Base-by-base conservation (phyloP, 306 rosid species). In the Cyclanthera cordifolia region DNA sequence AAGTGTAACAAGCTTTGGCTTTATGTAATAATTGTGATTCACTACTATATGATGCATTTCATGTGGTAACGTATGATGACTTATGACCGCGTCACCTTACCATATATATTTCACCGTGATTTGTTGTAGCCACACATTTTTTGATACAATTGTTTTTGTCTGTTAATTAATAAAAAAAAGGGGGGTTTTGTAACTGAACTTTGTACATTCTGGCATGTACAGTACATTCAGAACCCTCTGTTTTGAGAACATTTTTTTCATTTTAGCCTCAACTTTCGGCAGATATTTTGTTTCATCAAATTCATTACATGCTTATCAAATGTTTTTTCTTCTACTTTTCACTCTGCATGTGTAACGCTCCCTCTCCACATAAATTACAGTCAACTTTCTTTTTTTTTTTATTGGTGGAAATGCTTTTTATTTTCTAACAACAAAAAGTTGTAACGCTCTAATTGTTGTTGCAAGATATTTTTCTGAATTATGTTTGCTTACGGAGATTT, bases 1-100 rank as follows among this genome's bases (percentile, higher is more conserved):
- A 5, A 34, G 5, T 34, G 41, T 34, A 34, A 5, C 41, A 34
- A 34, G 8, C 41, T 34, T 34, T 34, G 41, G 5, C 5, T 4
- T 34, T 34, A 34, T 34, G 8, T 34, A 34, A 34, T 5, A 34
- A 5, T 34, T 34, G 8, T 34, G 41, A 34, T 34, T 70, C 99
- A 9, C 97, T 97, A 2, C 91, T 82, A 61, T 79, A 53, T 28
- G 97, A 94, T 81, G 96, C 91, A 70, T 90, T 94, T 74, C 95
- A 94, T 75, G 83, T 90, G 99, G 95, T 90, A 51, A 94, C 90
- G 94, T 90, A n/a, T n/a, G n/a, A 93, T 73, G 95, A 94, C 53
- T 96, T 94, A 64, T 94, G 99, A 96, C 74, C 90, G 75, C 95
- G 90, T 74, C 97, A 75, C 74, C 91, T 86, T 83, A 84, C 85